Evolutionary conservation across 75 land plant genomes (phyloP), one percentile per base, ranked within the genome.

Genomic region (Selaginella moellendorffii): DNA sequence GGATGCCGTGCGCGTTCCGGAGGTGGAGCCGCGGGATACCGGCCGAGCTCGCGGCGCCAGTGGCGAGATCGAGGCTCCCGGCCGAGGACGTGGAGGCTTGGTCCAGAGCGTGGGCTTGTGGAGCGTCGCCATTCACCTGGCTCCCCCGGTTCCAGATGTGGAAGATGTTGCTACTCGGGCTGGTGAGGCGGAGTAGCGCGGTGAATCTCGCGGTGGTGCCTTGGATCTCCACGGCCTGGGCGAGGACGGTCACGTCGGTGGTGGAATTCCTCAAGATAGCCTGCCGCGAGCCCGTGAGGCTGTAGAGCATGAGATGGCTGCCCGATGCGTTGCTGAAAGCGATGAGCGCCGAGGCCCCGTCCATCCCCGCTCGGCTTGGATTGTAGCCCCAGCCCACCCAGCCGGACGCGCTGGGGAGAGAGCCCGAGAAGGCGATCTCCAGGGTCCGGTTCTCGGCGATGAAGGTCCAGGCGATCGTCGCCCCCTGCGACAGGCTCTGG

Each of bases 311-410:
- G 9, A 78, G 22, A 29, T 63, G 74, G 63, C 77, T 77, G 61
- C 78, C 64, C 29, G 63, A 65, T 17, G 85, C 69, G 59, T 74
- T 81, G 9, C 71, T 66, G 64, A 88, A 92, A 65, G 95, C 90
- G 29, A 85, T 71, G 14, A 92, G 67, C 19, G 76, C 83, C n/a
- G 76, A 79, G 2, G 96, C 65, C 12, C 98, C 98, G 61, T 71
- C 79, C 98, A 92, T 88, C 5, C 72, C 52, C 2, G 82, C 65
- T 29, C 56, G 64, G 21, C 31, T 61, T 5, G 85, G 86, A 70
- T 92, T 92, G 69, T 88, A 77, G 2, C 97, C 97, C 82, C 84
- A 88, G 18, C 83, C 97, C 26, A 88, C 82, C 97, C 95, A 88
- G 23, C 97, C 97, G 2, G 78, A 71, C 52, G 90, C 73, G 0